Evolutionary conservation across 148 eudicot species (phyloP), one percentile per base, ranked within the genome.

Genomic region (Diospyros kaki): DNA sequence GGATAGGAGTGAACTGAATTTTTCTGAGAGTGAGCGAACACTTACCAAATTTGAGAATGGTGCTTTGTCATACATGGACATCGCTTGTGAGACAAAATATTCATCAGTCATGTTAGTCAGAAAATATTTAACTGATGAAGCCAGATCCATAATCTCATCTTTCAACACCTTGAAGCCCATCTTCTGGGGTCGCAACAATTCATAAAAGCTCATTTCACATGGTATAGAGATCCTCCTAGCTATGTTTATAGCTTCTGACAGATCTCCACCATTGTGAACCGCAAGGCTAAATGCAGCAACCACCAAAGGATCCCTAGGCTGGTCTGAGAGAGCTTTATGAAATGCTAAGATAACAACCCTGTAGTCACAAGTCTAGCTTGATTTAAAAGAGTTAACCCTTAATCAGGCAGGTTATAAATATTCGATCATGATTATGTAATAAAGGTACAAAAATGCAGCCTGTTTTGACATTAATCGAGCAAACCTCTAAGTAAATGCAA

Each of bases 291-390:
- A 91, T 72, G 93, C 87, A 61, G 96, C 96, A 45, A 87, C 74
- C 67, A 90, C 98, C 64, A 80, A 73, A 79, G 98, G 93, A 76
- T 86, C 89, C 69, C 89, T 81, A 39, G 97, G 86, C 58, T 77
- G 81, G 44, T 81, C 89, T 3, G 77, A 81, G 15, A 94, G 78
- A 55, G 95, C 90, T 78, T 84, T 83, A 80, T 94, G 98, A 74
- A 92, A 90, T 52, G 93, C 98, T 73, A 94, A 84, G 61, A 94
- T 78, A 13, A 83, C 84, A 67, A 91, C 86, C 98, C 98, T 92
- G 86, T 65, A 40, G 62, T 44, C 53, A 56, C 69, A 44, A 75
- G 64, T 59, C 59, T 51, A 39, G 5, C 54, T 65, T 40, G 54
- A 66, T 58, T 39, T 55, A 6, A 9, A 46, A 1, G 4, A 56